Conservation (phyloP, 139 green algal genomes). For the Coccomyxa sp. region DNA sequence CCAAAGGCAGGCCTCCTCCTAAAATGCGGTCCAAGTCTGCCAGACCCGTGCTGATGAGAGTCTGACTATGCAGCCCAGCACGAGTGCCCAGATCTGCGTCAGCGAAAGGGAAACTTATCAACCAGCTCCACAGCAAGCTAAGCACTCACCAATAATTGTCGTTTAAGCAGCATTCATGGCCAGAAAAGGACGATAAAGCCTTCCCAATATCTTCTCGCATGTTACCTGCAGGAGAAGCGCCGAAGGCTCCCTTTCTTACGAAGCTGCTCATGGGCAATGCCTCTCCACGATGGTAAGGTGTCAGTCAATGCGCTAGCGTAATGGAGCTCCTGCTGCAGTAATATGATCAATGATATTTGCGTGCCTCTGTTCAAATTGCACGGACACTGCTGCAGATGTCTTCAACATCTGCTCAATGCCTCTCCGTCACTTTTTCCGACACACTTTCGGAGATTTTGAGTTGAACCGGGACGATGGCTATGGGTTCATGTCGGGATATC, state of each 20-base stretch:
- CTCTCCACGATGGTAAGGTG: background rate
- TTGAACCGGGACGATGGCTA: too few species aligned
- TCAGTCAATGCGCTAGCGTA: background rate
- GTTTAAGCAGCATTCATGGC: too few species aligned
- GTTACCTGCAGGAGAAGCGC: background rate
- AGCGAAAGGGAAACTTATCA: background rate
- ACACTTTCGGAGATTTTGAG: too few species aligned
- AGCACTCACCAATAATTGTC: too few species aligned
- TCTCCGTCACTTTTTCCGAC: background rate
- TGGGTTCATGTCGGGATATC: too few species aligned
- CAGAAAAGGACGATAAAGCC: too few species aligned
- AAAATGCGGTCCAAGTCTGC: conserved; percentile 71
- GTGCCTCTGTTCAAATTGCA: background rate
- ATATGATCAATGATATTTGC: too few species aligned
- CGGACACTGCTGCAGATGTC: background rate
- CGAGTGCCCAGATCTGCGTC: conserved; percentile 58
- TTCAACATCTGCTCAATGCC: background rate
- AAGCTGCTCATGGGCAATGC: background rate
- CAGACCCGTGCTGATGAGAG: conserved; percentile 69
- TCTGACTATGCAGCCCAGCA: conserved; percentile 66
- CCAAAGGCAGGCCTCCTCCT: conserved; percentile 68
- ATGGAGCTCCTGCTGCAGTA: too few species aligned
- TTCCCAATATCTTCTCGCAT: background rate
- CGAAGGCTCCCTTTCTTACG: background rate
- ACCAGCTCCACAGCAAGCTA: background rate